Evolutionary conservation across 1,284 basidiomycete species (phyloP), one percentile per base, ranked within the genome.

Genomic region (Cryptococcus wingfieldii): DNA sequence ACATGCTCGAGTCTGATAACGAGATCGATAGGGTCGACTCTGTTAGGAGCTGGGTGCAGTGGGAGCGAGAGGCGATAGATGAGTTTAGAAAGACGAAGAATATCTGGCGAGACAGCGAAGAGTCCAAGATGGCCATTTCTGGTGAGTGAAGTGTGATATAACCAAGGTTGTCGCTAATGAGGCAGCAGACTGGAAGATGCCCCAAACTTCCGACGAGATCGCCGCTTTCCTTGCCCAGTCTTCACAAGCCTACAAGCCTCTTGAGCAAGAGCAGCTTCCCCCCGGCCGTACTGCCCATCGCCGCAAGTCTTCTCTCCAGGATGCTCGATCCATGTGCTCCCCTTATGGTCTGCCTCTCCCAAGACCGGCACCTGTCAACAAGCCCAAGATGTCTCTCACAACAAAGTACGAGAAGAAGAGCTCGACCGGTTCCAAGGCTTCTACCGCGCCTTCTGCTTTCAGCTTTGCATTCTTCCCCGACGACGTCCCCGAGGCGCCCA

Each of bases 341-440:
- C 69, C 73, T 7, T 71, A 71, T 41, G 62, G 62, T n/a, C 56
- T 63, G 3, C 66, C 65, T 0, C 46, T 66, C 3, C 64, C 64
- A 18, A 59, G 54, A 31, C 58, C 62, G n/a, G 18, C 54, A 38
- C 55, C 27, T 54, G 45, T 38, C 53, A 52, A 59, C 51, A 58
- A 55, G 60, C 55, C 60, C 47, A 65, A 62, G 52, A 50, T 46
- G 37, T 67, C 68, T 0, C 55, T 71, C 2, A 61, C 54, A 5
- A 71, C 69, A 49, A 71, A 71, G 53, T 71, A 68, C 43, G 68
- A 71, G 47, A 55, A 69, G 47, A 71, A 66, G 37, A 65, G 60
- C 42, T 69, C 69, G 14, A 59, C 62, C 1, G 58, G 58, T 1
- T 61, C 56, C 3, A 63, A 63, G 13, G 51, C 43, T 7, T 50